Percentiles rank a stretch among this genome's conserved stretches.
Conservation (phyloP, 176 grass and related monocot genomes). For the Bolboschoenus planiculmis region DNA sequence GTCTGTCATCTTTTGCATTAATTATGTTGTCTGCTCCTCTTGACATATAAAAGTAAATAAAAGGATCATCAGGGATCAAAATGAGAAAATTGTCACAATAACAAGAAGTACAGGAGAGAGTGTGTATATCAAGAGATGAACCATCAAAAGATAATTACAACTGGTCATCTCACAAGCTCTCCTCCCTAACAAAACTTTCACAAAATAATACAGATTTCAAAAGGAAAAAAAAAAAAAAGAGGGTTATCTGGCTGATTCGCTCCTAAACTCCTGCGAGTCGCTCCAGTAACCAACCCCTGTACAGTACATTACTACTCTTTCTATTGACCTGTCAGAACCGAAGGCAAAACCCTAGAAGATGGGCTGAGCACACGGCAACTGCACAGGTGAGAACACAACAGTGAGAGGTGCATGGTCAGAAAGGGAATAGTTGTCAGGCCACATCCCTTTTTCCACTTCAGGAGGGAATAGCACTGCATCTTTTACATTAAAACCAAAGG, state of each 20-base stretch:
- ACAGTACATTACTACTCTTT: background rate
- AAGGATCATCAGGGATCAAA: background rate
- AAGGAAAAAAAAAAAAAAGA: background rate
- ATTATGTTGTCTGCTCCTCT: background rate
- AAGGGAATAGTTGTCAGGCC: constrained; percentile 82
- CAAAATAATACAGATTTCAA: background rate
- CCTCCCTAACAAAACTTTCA: background rate
- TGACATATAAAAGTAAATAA: background rate
- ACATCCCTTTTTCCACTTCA: constrained; percentile 78
- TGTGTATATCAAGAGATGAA: constrained; percentile 13
- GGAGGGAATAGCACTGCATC: constrained; percentile 84
- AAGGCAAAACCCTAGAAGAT: constrained; percentile 10
- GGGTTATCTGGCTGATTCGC: background rate
- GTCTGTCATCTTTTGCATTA: background rate
- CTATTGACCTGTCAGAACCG: background rate
- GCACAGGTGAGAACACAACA: constrained; percentile 73
- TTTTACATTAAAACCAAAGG: constrained; percentile 24
- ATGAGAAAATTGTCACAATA: background rate
- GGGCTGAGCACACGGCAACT: constrained; percentile 27
- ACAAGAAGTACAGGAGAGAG: background rate
- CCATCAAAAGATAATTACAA: constrained; percentile 22
- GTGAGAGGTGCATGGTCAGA: constrained; percentile 90
- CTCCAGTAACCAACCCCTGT: background rate
- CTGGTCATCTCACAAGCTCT: constrained; percentile 10
- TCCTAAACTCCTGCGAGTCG: background rate